Conservation (phyloP, 352 stramenopile species). For the Phytophthora fragariae region DNA sequence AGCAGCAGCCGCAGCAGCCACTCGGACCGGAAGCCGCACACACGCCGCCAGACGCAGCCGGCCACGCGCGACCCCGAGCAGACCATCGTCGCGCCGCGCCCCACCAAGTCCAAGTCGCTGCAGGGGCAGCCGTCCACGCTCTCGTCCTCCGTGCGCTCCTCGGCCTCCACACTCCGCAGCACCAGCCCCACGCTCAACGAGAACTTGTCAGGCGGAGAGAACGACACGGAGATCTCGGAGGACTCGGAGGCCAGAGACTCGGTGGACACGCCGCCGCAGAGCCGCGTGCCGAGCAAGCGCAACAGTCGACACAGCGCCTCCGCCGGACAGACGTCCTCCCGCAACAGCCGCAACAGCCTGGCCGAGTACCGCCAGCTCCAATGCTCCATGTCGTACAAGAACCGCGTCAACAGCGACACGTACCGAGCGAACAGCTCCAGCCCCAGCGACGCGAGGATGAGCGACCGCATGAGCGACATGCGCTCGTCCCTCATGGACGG, state of each 20-base stretch:
- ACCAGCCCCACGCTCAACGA: slow-evolving; percentile 53
- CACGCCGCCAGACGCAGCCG: slow-evolving; percentile 30
- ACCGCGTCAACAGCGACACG: slow-evolving; percentile 55
- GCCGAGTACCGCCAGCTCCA: slow-evolving; percentile 80
- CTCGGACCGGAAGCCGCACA: slow-evolving; percentile 26
- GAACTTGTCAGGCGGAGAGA: slow-evolving; percentile 46
- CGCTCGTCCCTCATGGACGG: slow-evolving; percentile 38
- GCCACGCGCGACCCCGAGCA: slow-evolving; percentile 27
- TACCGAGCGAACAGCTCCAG: slow-evolving; percentile 38
- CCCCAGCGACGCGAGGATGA: slow-evolving; percentile 35
- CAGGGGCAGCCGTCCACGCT: slow-evolving; percentile 43
- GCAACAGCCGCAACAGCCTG: slow-evolving; percentile 53
- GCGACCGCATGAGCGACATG: slow-evolving; percentile 44
- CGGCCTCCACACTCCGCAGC: slow-evolving; percentile 50
- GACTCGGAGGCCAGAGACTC: slow-evolving; percentile 40
- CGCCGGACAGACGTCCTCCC: slow-evolving; percentile 11
- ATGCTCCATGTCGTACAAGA: slow-evolving; percentile 91
- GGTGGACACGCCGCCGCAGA: slow-evolving; percentile 26
- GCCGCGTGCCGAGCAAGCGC: slow-evolving; percentile 30
- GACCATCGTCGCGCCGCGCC: slow-evolving; percentile 32
- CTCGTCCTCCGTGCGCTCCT: slow-evolving; percentile 67
- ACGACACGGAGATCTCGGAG: slow-evolving; percentile 48
- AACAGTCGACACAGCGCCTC: slow-evolving; percentile 42
- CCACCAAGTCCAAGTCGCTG: slow-evolving; percentile 30
- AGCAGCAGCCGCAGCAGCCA: slow-evolving; percentile 35